Base-by-base conservation (phyloP, 176 grass and related monocot genomes). In the Zea mays region DNA sequence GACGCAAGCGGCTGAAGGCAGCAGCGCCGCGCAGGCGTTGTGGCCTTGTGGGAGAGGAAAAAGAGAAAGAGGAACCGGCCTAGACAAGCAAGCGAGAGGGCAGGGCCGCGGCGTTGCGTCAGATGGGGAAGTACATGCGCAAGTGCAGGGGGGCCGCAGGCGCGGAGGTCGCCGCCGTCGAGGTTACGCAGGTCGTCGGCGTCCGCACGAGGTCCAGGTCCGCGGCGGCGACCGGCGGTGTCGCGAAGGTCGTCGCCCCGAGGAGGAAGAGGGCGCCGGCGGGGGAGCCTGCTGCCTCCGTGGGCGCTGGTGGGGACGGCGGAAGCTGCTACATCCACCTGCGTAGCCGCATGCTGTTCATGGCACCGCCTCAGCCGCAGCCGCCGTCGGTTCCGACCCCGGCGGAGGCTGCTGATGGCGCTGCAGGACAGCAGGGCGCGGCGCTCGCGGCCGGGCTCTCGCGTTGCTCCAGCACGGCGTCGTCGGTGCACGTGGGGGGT, bases 71-170 rank as follows among this genome's bases (percentile, higher is more conserved):
- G 64, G 52, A 79, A 89, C 73, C 81, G 19, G 71, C 81, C 67
- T 87, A 80, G 62, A 13, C 55, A 62, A 51, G 41, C 39, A 69
- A 73, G 21, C 6, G 39, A 17, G 35, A 39, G 66, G 51, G 27
- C 14, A 50, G 68, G 77, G 46, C 27, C 27, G 16, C 16, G 17
- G 52, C 46, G 44, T 5, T 33, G 40, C 6, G 60, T 90, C 90
- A 5, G 52, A 92, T 96, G 93, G 87, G 87, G 52, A 92, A 87
- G 85, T 96, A 90, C 89, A 86, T 92, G 84, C 79, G 86, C 48
- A 92, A 96, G 78, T 89, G 81, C 78, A 92, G 63, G 80, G 80
- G 84, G 16, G 70, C 46, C 19, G 57, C 51, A 35, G 83, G 80
- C 3, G 84, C 63, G 44, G 84, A 89, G 62, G 81, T 95, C 46